These are phyloP conservation scores for Exophiala bonariae DNA, from an alignment of 2,329 filamentous ascomycete genomes.

Conservation along the genomic window DNA sequence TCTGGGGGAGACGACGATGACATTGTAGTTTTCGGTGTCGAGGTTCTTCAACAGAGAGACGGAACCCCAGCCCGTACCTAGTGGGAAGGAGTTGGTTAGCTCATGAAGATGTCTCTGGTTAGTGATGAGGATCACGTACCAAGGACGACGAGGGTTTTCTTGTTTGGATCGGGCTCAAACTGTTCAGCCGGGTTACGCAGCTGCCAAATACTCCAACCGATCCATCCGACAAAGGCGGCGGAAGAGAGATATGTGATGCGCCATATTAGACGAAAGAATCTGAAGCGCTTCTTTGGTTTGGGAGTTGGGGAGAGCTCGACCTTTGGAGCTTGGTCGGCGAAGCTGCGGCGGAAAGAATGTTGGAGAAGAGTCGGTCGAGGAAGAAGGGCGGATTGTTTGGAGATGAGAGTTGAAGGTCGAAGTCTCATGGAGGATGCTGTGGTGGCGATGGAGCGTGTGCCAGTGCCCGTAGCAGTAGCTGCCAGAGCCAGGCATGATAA, in stretches of 20 bases:
- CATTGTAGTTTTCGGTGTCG: constrained; percentile 98
- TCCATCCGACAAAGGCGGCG: constrained; percentile 67
- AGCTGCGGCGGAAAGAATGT: constrained; percentile 46
- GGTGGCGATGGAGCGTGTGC: constrained; percentile 11
- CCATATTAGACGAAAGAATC: constrained; percentile 77
- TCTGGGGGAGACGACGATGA: constrained; percentile 93
- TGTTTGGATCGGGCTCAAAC: constrained; percentile 73
- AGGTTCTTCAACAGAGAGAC: constrained; percentile 97
- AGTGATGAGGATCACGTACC: constrained; percentile 57
- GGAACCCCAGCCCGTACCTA: constrained; percentile 94
- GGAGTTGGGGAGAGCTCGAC: constrained; percentile 33
- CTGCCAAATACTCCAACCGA: constrained; percentile 79
- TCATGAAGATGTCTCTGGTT: constrained; percentile 9
- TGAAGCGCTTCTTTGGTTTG: constrained; percentile 61
- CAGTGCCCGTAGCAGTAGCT: too few relatives aligned
- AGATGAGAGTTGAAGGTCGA: constrained; percentile 8
- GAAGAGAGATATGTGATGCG: constrained; percentile 75
- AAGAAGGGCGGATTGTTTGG: constrained; percentile 10
- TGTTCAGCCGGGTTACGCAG: constrained; percentile 81
- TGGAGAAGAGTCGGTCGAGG: constrained; percentile 29
- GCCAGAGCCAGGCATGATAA: constrained; percentile 16
- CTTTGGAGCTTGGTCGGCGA: constrained; percentile 51
- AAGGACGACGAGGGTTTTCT: constrained; percentile 96
- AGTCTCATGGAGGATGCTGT: constrained; percentile 11
- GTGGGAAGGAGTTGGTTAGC: not conserved